Base-by-base conservation (phyloP, 164 flowering plant genomes). In the Berberis thunbergii region DNA sequence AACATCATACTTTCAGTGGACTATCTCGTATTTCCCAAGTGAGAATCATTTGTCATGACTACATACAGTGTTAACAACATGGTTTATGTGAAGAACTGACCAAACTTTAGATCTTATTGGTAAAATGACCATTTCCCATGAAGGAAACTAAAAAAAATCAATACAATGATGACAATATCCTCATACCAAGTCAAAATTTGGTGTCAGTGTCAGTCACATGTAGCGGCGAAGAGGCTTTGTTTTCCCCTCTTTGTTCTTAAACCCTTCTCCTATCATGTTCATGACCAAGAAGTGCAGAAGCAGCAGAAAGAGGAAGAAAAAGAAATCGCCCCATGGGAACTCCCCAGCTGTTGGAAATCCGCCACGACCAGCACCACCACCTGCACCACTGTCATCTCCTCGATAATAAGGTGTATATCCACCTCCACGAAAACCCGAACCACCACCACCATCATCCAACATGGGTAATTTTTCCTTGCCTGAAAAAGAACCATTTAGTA, bases 321-420 rank as follows among this genome's bases (percentile, higher is more conserved):
- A 58, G 13, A 41, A 58, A 45, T 58, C 60, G 1, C 60, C 45
- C 60, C 60, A 58, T 6, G 60, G 60, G 45, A 58, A 58, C 4
- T 3, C 60, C 45, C 60, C 60, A 58, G 60, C 45, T 4, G 44
- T 3, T 4, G 45, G n/a, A 12, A 41, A 58, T 58, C 60, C 45
- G 10, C 60, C 60, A 42, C 46, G 26, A 5, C 60, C 60, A 57
- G 13, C 44, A 40, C 43, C 43, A 57, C 59, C 39, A 12, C 57
- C 43, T 26, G 26, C 26, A 2, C 60, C 60, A 4, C 45, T 42
- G 11, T 41, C 60, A 41, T 58, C 60, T 2, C 60, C 60, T 1
- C 60, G 60, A 58, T 58, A 58, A 43, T 58, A 58, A 41, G 60
- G 60, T 11, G 60, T 58, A 43, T 41, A 58, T 58, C 60, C 60